Evolutionary conservation across 1,139 yeast species (phyloP), one percentile per base, ranked within the genome.

Genomic region (Debaryomyces robertsiae): DNA sequence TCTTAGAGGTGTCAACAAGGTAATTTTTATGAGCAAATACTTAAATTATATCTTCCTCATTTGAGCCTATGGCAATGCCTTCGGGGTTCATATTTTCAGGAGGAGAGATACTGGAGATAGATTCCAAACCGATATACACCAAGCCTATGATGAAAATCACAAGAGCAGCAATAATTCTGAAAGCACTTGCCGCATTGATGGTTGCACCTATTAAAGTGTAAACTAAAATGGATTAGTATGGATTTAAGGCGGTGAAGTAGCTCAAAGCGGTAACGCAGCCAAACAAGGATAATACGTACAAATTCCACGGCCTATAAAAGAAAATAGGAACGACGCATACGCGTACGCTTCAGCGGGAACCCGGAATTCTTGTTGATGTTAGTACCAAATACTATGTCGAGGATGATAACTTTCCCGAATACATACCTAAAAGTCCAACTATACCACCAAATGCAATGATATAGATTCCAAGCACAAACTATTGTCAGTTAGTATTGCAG

Each of bases 221-320:
- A 54, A 85, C 82, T 65, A 49, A 10, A 23, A 13, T 14, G 17
- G 3, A 58, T 58, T 53, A 58, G 58, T 55, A 51, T n/a, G n/a
- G n/a, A n/a, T n/a, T n/a, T n/a, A n/a, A n/a, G n/a, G n/a, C n/a
- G n/a, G n/a, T n/a, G n/a, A n/a, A 31, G 2, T 25, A 4, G 22
- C n/a, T 10, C 4, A 13, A n/a, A 13, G 36, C 27, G 25, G 22
- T 19, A 19, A 6, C 5, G 22, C 22, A 19, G 7, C 27, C 19
- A 23, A 16, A 7, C 3, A 11, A 41, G 34, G 27, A 34, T 13
- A 9, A 47, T 54, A 73, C 81, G 42, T 69, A 75, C 80, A 79
- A 10, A 81, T 58, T 15, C 96, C 96, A 54, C 96, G 77, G 4
- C 96, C 96, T 13, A 86, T 63, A 56, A 89, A 89, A 11, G 95